Evolutionary conservation across 768 basidiomycete genomes (phyloP), one percentile per base, ranked within the genome.

Genomic region (Kwoniella heveanensis): DNA sequence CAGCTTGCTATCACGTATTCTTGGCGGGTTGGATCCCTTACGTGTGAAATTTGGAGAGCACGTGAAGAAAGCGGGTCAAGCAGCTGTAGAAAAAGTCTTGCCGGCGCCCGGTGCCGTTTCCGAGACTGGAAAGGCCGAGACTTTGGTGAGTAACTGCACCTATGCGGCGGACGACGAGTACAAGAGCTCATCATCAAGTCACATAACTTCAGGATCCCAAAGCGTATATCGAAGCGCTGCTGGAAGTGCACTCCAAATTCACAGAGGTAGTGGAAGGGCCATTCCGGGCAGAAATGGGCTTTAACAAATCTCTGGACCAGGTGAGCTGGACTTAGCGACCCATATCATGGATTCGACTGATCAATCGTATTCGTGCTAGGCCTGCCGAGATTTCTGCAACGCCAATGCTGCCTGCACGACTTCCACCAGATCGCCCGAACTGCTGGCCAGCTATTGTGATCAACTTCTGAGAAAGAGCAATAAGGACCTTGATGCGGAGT

Each of bases 321-420:
- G 83, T 83, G 24, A 24, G 75, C 60, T 52, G 44, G 8, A 15
- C 22, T 24, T 24, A 1, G 50, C 21, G 10, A 17, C 13, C 22
- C 26, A 29, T 29, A 29, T 56, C 13, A 29, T 15, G 15, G 29
- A 54, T 21, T 27, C 26, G 32, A 24, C 64, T 65, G 50, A 62
- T 54, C 39, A 17, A 17, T 29, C 32, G 19, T 24, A 7, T 6
- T 48, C 13, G 4, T 13, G 17, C 17, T 88, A 92, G 85, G 95
- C 95, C 0, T 97, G 92, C 81, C 84, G 91, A 72, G 92, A 93
- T 74, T 97, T 92, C 77, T 91, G 95, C 78, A 99, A 99, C 80
- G 84, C 87, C 48, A 99, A 98, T 77, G 86, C 88, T 54, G 91
- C 91, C 0, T 82, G 85, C n/a, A 90, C 89, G 1, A 72, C 76